These are phyloP conservation scores for Neurospora discreta DNA, from an alignment of 495 filamentous ascomycete species.

Conservation along the genomic window DNA sequence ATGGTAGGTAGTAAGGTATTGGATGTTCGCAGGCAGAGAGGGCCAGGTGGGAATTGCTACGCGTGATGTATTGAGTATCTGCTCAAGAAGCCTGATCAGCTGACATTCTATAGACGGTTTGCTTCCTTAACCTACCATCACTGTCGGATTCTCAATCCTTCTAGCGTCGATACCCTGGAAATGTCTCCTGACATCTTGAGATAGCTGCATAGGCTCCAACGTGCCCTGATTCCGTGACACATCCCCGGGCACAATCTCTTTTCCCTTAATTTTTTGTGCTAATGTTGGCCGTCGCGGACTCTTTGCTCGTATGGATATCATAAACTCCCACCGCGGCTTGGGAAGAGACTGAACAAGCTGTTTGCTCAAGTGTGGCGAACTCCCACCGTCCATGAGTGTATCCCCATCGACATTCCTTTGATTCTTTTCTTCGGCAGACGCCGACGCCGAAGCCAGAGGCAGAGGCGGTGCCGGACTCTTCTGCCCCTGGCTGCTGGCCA, in stretches of 20 bases:
- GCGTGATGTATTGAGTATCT: background rate
- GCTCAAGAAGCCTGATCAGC: background rate
- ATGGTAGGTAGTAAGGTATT: slow-evolving; percentile 9
- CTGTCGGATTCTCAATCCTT: background rate
- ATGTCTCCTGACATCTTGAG: background rate
- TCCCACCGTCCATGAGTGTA: background rate
- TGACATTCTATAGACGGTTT: background rate
- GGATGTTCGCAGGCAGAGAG: slow-evolving; percentile 6
- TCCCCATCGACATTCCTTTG: background rate
- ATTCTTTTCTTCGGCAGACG: background rate
- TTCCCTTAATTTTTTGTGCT: background rate
- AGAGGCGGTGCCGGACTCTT: background rate
- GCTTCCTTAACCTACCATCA: background rate
- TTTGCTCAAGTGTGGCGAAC: background rate
- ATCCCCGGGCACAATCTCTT: background rate
- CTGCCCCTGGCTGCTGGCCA: background rate
- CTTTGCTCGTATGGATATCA: background rate
- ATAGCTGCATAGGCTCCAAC: background rate
- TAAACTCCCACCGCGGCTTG: background rate
- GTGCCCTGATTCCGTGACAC: background rate
- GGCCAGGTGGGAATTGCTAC: slow-evolving; percentile 2
- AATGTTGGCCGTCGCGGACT: background rate
- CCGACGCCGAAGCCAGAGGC: background rate
- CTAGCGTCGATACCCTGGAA: background rate
- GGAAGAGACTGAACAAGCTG: background rate